These are phyloP conservation scores for Candida dubliniensis DNA, from an alignment of 1,139 yeast genomes.

Conservation along the genomic window DNA sequence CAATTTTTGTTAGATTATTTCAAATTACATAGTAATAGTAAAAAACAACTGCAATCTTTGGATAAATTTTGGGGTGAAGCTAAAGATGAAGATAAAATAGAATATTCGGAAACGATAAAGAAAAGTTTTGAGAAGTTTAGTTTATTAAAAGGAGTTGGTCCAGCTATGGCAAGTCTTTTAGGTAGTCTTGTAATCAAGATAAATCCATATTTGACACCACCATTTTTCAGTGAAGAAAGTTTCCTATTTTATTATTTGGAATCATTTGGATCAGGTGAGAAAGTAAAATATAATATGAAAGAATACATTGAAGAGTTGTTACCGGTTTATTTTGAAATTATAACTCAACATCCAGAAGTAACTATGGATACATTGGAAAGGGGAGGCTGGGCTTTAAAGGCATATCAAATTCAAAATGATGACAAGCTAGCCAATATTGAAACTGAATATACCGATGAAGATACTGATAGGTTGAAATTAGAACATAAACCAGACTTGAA, in stretches of 20 bases:
- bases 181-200: slow-evolving; percentile 32
- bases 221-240: slow-evolving; percentile 52
- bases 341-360: slow-evolving; percentile 10
- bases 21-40: slow-evolving; percentile 7
- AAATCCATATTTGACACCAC: slow-evolving; percentile 31
- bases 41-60: neutral
- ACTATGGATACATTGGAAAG: slow-evolving; percentile 27
- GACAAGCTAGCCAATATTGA: slow-evolving; percentile 28
- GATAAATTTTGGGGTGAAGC: slow-evolving; percentile 11
- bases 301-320: slow-evolving; percentile 41
- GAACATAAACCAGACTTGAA: slow-evolving; percentile 6
- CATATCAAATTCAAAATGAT: slow-evolving; percentile 24
- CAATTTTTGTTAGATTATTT: slow-evolving; percentile 21
- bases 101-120: slow-evolving; percentile 22
- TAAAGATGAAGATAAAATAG: slow-evolving; percentile 6
- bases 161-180: slow-evolving; percentile 50
- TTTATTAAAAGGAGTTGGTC: slow-evolving; percentile 48
- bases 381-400: slow-evolving; percentile 43
- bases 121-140: slow-evolving; percentile 30
- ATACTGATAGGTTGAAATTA: slow-evolving; percentile 10
- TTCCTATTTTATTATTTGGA: slow-evolving; percentile 38
- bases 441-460: slow-evolving; percentile 19
- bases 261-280: slow-evolving; percentile 26
- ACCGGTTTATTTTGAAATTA: slow-evolving; percentile 24
- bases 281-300: slow-evolving; percentile 42